Base-by-base conservation (phyloP, 768 basidiomycete genomes). In the Lepiota subincarnata region DNA sequence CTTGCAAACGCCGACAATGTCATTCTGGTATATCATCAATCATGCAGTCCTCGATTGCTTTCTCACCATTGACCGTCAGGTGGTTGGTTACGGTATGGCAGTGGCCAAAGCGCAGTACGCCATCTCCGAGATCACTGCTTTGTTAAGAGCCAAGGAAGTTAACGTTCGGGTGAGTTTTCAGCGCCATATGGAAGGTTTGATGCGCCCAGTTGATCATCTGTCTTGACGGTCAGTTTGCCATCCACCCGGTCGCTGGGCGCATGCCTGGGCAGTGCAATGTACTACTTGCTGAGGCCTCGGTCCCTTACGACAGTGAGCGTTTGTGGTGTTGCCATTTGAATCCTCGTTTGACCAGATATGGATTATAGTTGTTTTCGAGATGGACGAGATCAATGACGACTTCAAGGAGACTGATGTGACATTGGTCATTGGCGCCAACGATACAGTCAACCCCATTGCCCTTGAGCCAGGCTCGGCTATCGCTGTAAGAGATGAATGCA, bases 211-310 rank as follows among this genome's bases (percentile, higher is more conserved):
- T 7, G 24, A 11, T 26, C 4, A 24, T 12, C 40, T 16, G 16
- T 22, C 13, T 34, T n/a, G 35, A 14, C 37, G 31, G 31, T 12
- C 50, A 79, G 69, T 91, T 91, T 63, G 89, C 88, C 8, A 91
- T 91, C 51, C 92, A 94, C 62, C 92, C 92, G 10, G 92, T 94
- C 12, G 92, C 92, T 38, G 92, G 92, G 48, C 86, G 92, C 42
- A 94, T 94, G 92, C 92, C 92, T 11, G 92, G 92, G 39, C 89
- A 94, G 70, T 92, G 90, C 66, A 94, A 94, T 61, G 90, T 94
- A n/a, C 77, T 94, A 42, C 73, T 94, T 4, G 92, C 92, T 3
- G 92, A 94, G 64, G 92, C 92, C 2, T 87, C 88, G 4, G 91
- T 94, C 12, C 92, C 92, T 2, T 93, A 93, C 61, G 91, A 93